Evolutionary conservation across 768 basidiomycete genomes (phyloP).

Genomic region (Rhodotorula taiwanensis): DNA sequence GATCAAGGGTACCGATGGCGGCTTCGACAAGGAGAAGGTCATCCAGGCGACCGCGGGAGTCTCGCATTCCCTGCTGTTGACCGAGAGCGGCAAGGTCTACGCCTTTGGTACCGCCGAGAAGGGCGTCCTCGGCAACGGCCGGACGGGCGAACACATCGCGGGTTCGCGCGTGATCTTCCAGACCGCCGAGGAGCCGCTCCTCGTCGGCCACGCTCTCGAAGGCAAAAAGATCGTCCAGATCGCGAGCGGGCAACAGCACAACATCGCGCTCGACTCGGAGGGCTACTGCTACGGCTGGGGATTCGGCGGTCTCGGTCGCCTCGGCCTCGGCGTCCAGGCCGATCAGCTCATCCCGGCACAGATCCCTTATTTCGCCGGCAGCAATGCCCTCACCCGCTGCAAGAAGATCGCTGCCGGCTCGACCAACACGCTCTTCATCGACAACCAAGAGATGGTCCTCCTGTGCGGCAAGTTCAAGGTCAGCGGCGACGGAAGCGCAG

Average conservation of each 20-base stretch:
- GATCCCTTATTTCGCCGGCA: conserved; percentile 75
- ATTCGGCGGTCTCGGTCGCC: conserved; percentile 78
- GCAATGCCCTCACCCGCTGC: conserved; percentile 59
- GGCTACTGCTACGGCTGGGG: conserved; percentile 80
- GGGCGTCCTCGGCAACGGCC: conserved; percentile 84
- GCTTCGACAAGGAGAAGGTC: conserved; percentile 54
- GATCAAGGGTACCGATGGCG: conserved; percentile 54
- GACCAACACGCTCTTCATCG: conserved; percentile 72
- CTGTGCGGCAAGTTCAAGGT: conserved; percentile 71
- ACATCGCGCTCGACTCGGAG: conserved; percentile 63
- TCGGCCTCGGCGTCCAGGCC: conserved; percentile 78
- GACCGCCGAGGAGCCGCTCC: conserved; percentile 50
- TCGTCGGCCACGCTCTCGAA: conserved; percentile 62
- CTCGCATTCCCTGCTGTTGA: conserved; percentile 74
- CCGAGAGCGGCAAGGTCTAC: conserved; percentile 70
- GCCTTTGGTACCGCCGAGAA: conserved; percentile 86
- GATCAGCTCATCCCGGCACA: conserved; percentile 71
- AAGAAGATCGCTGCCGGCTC: conserved; percentile 67
- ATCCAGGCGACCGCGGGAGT: conserved; percentile 72
- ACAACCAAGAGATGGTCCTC: conserved; percentile 63
- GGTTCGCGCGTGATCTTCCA: conserved; percentile 21
- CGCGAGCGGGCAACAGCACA: conserved; percentile 80
- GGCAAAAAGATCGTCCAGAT: conserved; percentile 74
- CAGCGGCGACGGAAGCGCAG: conserved; percentile 69
- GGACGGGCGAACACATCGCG: conserved; percentile 36